Conservation (phyloP, 1,284 basidiomycete genomes). For the Sporisorium iseilematis-ciliati region DNA sequence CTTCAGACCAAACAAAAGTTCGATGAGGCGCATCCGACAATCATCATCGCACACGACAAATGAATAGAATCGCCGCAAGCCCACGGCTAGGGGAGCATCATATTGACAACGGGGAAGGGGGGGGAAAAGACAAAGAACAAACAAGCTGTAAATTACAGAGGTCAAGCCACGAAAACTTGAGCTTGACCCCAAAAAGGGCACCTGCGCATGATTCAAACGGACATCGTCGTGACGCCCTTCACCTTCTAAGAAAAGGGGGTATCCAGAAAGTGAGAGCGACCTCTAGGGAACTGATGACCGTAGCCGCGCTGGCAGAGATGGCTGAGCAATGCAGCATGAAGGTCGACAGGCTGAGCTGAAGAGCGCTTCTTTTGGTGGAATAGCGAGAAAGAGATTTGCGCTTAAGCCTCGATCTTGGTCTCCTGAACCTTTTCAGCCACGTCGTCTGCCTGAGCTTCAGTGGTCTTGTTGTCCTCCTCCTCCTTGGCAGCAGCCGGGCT, state of each 20-base stretch:
- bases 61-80: conserved; percentile 27
- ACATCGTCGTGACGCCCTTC: conserved; percentile 8
- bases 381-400: too few relatives aligned
- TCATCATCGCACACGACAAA: background rate
- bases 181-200: conserved; percentile 14
- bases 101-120: conserved; percentile 27
- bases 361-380: conserved; percentile 33
- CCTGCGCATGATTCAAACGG: conserved; percentile 17
- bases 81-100: conserved; percentile 40
- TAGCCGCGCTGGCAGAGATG: conserved; percentile 5
- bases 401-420: conserved; percentile 44
- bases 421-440: conserved; percentile 44
- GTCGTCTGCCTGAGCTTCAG: conserved; percentile 41
- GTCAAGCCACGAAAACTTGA: conserved; percentile 14
- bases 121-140: conserved; percentile 3
- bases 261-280: conserved; percentile 25
- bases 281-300: background rate
- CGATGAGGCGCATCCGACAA: background rate
- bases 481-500: conserved; percentile 9
- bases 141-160: conserved; percentile 39
- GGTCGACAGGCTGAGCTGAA: conserved; percentile 8
- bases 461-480: conserved; percentile 16
- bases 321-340: conserved; percentile 25
- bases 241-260: conserved; percentile 27
- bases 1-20: background rate